Base-by-base conservation (phyloP, 148 eudicot species). In the Cornus kousa region DNA sequence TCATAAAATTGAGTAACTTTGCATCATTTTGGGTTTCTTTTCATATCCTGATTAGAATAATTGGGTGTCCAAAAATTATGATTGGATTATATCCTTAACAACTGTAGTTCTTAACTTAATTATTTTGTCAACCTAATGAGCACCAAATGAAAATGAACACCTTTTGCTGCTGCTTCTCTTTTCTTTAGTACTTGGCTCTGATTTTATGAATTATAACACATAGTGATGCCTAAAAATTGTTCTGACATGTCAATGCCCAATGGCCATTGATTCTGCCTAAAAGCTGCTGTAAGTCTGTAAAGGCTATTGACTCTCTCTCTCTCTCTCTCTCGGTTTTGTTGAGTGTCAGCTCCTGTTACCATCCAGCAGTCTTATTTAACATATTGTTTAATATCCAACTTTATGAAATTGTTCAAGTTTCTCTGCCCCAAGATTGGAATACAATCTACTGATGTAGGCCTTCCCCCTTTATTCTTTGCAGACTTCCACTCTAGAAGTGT, bases 401-500 rank as follows among this genome's bases (percentile, higher is more conserved):
- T 71, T 20, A 43, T 71, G 31, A 20, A 71, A 17, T 6, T 33
- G 10, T 65, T 23, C 60, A 43, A 43, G 6, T 75, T 57, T n/a
- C 46, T 48, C 28, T 32, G 5, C 3, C 48, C n/a, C 10, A 19
- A 20, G 0, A 48, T 55, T 13, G 67, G 7, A 24, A 67, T 40
- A 19, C 66, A 20, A 32, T 17, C 35, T 53, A 53, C 59, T 48
- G 35, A 64, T 37, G n/a, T 37, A 20, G 23, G n/a, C 70, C 50
- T 23, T 70, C 67, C 24, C 46, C 31, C 16, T 40, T 68, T 79
- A 59, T 78, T 11, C 65, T 53, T 72, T 23, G 70, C 20, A 74
- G 74, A 65, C 57, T 62, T 82, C 72, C 82, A 86, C 86, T 48
- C 80, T 46, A 67, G 65, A 75, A 76, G 71, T 60, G 71, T 53